phyloP scores from a whole-genome alignment of 495 filamentous ascomycete genomes.

The Penicillium nucicola region DNA sequence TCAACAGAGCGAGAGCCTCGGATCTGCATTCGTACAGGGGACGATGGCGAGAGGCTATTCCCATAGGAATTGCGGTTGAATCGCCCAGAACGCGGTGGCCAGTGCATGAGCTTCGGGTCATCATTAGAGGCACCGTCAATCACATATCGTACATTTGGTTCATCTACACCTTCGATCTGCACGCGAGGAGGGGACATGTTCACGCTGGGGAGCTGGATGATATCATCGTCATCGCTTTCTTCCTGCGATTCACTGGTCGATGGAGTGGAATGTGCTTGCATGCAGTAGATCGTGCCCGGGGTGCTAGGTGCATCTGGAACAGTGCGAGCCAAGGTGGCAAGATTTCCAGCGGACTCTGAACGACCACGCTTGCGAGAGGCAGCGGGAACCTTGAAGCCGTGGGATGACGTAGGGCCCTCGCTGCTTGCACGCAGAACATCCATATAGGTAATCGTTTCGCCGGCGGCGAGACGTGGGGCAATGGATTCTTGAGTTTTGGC shows the following conservation, averaged over 20 bases:
- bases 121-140: slow-evolving; percentile 26
- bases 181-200: slow-evolving; percentile 22
- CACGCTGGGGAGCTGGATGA: slow-evolving; percentile 38
- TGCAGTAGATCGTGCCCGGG: slow-evolving; percentile 26
- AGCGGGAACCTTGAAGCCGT: not conserved
- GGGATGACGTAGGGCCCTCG: slow-evolving; percentile 1
- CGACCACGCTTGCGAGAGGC: slow-evolving; percentile 7
- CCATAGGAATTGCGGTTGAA: slow-evolving; percentile 6
- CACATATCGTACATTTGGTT: slow-evolving; percentile 37
- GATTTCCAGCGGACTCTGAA: slow-evolving; percentile 15
- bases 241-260: slow-evolving; percentile 23
- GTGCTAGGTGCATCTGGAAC: slow-evolving; percentile 5
- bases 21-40: slow-evolving; percentile 24
- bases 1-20: slow-evolving; percentile 24
- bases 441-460: slow-evolving; percentile 34
- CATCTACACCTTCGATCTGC: slow-evolving; percentile 37
- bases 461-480: not conserved
- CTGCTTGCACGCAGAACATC: slow-evolving; percentile 28
- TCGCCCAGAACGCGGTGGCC: slow-evolving; percentile 24
- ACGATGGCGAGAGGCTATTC: slow-evolving; percentile 19
- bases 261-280: slow-evolving; percentile 37
- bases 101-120: slow-evolving; percentile 35
- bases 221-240: slow-evolving; percentile 39
- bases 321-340: slow-evolving; percentile 8
- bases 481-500: slow-evolving; percentile 8